A percentile compares a stretch with the other conserved stretches of the same genome.
Conservation (phyloP, 208 protist species). For the Angomonas ambiguus region DNA sequence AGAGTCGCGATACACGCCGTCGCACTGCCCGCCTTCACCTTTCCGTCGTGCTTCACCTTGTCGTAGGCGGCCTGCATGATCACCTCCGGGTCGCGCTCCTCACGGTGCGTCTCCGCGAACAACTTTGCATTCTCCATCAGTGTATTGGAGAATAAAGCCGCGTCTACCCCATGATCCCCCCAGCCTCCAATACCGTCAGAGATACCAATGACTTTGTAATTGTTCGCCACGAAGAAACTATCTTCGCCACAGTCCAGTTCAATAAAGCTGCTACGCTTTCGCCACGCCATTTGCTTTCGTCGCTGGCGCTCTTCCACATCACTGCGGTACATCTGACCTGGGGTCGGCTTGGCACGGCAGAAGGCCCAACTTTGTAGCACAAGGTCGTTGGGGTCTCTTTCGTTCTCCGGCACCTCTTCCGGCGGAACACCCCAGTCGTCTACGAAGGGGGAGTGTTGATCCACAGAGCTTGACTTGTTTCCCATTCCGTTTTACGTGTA, state of each 20-base stretch:
- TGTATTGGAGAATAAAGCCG: constrained; percentile 76
- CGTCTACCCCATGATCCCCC: constrained; percentile 79
- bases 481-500: constrained; percentile 26
- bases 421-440: constrained; percentile 69
- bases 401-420: constrained; percentile 57
- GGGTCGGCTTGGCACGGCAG: constrained; percentile 84
- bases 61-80: constrained; percentile 80
- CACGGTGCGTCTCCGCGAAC: constrained; percentile 78
- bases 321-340: constrained; percentile 70
- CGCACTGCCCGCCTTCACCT: constrained; percentile 87
- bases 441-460: neutral
- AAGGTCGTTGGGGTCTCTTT: constrained; percentile 77
- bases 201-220: constrained; percentile 87
- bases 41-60: constrained; percentile 64
- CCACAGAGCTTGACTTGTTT: constrained; percentile 29
- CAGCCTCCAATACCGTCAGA: constrained; percentile 92
- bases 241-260: constrained; percentile 92
- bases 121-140: constrained; percentile 91
- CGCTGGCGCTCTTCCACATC: constrained; percentile 77
- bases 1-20: constrained; percentile 85
- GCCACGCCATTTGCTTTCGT: constrained; percentile 60
- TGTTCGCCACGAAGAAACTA: constrained; percentile 91
- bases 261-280: constrained; percentile 85
- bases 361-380: constrained; percentile 90
- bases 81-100: constrained; percentile 72